Evolutionary conservation across 345 rosid species (phyloP).

Genomic region (Boechera stricta): DNA sequence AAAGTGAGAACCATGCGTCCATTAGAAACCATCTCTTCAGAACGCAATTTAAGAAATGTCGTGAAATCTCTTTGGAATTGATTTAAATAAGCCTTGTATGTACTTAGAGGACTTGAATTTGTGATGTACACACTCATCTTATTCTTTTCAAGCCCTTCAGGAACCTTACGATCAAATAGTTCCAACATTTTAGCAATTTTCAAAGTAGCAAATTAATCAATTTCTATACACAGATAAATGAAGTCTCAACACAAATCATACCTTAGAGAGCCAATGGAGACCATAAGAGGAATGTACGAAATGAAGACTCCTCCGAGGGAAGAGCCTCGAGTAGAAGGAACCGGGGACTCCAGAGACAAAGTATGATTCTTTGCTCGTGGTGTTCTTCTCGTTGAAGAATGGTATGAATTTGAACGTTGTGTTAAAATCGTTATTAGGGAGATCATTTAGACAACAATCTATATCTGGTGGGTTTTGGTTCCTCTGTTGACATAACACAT

Average conservation of each 20-base stretch:
- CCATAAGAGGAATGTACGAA: slow-evolving; percentile 51
- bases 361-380: slow-evolving; percentile 16
- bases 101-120: slow-evolving; percentile 45
- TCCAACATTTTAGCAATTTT: slow-evolving; percentile 12
- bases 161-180: slow-evolving; percentile 37
- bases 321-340: slow-evolving; percentile 60
- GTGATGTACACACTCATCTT: slow-evolving; percentile 36
- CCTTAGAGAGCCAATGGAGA: slow-evolving; percentile 54
- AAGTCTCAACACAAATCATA: background rate
- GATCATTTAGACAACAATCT: slow-evolving; percentile 55
- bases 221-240: background rate
- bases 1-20: slow-evolving; percentile 53
- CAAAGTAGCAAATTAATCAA: background rate
- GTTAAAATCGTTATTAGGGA: slow-evolving; percentile 57
- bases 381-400: slow-evolving; percentile 9
- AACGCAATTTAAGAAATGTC: slow-evolving; percentile 44
- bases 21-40: slow-evolving; percentile 47
- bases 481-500: slow-evolving; percentile 1
- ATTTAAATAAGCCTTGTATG: slow-evolving; percentile 44
- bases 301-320: slow-evolving; percentile 46
- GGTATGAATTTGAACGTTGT: slow-evolving; percentile 38
- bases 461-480: slow-evolving; percentile 36
- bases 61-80: slow-evolving; percentile 57
- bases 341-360: slow-evolving; percentile 56
- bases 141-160: slow-evolving; percentile 40